Percentiles rank a stretch among this genome's conserved stretches.
These are phyloP conservation scores for Nannizziopsis barbatae DNA, from an alignment of 2,329 filamentous ascomycete species.

Conservation along the genomic window DNA sequence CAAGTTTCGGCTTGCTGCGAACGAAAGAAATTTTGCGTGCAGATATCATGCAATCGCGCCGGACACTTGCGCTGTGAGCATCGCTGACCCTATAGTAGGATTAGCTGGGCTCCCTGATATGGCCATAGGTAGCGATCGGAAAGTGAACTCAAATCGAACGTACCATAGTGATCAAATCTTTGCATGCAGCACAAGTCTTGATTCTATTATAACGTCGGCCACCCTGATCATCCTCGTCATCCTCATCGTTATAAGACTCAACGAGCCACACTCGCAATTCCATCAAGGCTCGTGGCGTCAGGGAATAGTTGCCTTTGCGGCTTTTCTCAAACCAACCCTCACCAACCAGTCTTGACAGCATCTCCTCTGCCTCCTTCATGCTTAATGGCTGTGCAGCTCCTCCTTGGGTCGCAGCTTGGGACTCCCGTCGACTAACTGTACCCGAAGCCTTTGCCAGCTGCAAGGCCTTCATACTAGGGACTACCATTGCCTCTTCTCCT, in stretches of 20 bases:
- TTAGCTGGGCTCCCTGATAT: neutral
- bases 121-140: neutral
- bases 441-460: slow-evolving; percentile 47
- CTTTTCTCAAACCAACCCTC: slow-evolving; percentile 82
- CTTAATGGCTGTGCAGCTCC: slow-evolving; percentile 48
- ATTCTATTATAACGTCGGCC: slow-evolving; percentile 54
- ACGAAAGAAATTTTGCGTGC: slow-evolving; percentile 61
- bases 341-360: slow-evolving; percentile 58
- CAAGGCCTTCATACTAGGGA: slow-evolving; percentile 67
- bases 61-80: slow-evolving; percentile 59
- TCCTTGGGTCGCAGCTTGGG: slow-evolving; percentile 30
- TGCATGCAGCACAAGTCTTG: slow-evolving; percentile 79
- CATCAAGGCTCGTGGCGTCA: slow-evolving; percentile 68
- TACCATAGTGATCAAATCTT: slow-evolving; percentile 71
- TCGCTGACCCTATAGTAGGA: slow-evolving; percentile 50
- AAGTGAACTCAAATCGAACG: slow-evolving; percentile 5
- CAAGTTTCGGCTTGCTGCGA: slow-evolving; percentile 53
- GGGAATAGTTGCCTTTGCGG: slow-evolving; percentile 56
- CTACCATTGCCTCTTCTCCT: slow-evolving; percentile 69
- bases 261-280: slow-evolving; percentile 75
- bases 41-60: slow-evolving; percentile 65
- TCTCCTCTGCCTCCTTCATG: slow-evolving; percentile 62
- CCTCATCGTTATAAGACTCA: slow-evolving; percentile 77
- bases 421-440: slow-evolving; percentile 24
- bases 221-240: slow-evolving; percentile 43